Evolutionary conservation across 1,284 basidiomycete genomes (phyloP), one percentile per base, ranked within the genome.

Genomic region (Pseudozyma hubeiensis): DNA sequence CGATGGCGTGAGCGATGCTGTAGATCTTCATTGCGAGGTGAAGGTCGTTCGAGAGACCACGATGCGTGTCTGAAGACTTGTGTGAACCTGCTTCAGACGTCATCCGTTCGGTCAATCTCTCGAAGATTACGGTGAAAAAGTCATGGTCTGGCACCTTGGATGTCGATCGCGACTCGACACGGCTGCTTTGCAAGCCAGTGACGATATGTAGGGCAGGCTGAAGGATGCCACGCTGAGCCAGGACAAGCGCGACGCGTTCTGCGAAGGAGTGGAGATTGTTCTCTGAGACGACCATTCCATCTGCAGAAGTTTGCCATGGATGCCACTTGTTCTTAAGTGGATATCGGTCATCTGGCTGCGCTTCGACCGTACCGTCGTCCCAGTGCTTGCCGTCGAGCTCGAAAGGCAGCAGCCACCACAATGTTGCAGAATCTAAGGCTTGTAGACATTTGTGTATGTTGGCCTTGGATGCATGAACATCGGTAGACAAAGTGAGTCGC

Each of bases 321-420:
- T 74, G 71, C 64, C 64, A 74, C 37, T 58, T 57, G 8, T 55
- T 8, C 37, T 47, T 58, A 51, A 74, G 51, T 19, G 37, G 19
- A 33, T 31, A 47, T 0, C 70, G 55, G 13, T 68, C 65, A 30
- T 68, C 62, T 0, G 54, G 55, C 4, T 40, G 53, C 7, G 49
- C 37, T 7, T 11, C 39, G 4, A 46, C n/a, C 14, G 10, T 5
- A 13, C 11, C 35, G 5, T 31, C 19, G 14, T 19, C 16, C 13
- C 24, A 10, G 19, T 31, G 7, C 10, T 43, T 19, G 7, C 44
- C 44, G 31, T 69, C 61, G 16, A 64, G 53, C 51, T 69, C 58
- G 50, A 74, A 69, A 13, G 71, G 62, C 7, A 74, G 48, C 8
- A 74, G 58, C 65, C 65, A 69, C 53, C 65, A 64, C 5, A 74